Conservation (phyloP, 768 basidiomycete species). For the Mycena venus region DNA sequence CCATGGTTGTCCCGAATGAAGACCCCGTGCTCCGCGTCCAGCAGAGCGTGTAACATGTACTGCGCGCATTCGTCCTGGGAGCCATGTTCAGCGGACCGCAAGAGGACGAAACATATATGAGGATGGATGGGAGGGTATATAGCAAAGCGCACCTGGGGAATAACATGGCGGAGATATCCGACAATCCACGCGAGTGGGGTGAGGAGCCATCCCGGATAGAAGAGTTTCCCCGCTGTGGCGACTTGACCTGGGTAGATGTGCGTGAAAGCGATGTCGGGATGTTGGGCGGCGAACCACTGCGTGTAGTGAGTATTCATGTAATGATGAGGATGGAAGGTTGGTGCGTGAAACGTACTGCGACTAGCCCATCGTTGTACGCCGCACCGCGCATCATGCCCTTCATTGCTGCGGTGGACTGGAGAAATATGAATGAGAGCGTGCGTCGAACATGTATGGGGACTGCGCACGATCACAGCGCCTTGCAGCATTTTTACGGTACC, state of each 20-base stretch:
- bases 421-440: neutral
- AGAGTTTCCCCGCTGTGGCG: neutral
- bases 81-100: too few species aligned
- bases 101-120: too few species aligned
- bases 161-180: neutral
- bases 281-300: constrained; percentile 37
- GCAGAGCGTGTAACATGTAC: constrained; percentile 5
- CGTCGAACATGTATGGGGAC: neutral
- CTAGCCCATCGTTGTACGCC: constrained; percentile 7
- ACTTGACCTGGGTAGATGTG: constrained; percentile 42
- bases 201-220: constrained; percentile 14
- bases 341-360: neutral
- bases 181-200: neutral
- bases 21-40: neutral
- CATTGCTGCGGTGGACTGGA: neutral
- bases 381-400: neutral
- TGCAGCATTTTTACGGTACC: neutral
- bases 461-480: neutral
- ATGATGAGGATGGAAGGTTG: too few species aligned
- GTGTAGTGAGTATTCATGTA: too few species aligned
- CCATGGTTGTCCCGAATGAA: neutral
- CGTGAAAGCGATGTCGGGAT: constrained; percentile 38
- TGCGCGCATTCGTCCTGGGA: constrained; percentile 16
- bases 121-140: too few species aligned
- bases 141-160: neutral